Evolutionary conservation across 371 early-diverging fungal species (phyloP).

Genomic region (Lichtheimia ramosa): DNA sequence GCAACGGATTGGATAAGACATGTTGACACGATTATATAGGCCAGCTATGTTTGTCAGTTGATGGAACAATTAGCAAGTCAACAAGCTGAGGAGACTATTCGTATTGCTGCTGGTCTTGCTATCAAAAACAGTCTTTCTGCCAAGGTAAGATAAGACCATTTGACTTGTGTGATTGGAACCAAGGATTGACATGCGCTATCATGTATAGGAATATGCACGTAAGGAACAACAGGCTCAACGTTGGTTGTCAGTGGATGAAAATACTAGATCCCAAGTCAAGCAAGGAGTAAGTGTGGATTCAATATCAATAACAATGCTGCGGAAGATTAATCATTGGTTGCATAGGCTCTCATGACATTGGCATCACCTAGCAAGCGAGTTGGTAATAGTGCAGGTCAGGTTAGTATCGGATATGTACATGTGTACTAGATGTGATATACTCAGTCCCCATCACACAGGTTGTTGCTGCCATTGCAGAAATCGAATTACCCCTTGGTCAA

Average conservation of each 20-base stretch:
- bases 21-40: no score
- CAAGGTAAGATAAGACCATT: constrained; percentile 54
- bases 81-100: constrained; percentile 58
- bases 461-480: constrained; percentile 87
- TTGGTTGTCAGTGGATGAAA: constrained; percentile 71
- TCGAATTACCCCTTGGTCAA: constrained; percentile 82
- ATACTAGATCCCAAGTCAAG: constrained; percentile 53
- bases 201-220: constrained; percentile 60
- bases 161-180: not conserved
- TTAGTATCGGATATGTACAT: constrained; percentile 9
- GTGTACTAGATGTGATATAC: no score
- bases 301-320: constrained; percentile 3
- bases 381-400: constrained; percentile 78
- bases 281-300: constrained; percentile 41
- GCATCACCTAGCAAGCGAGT: constrained; percentile 63
- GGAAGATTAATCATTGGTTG: not conserved
- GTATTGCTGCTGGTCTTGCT: constrained; percentile 84
- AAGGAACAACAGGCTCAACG: constrained; percentile 69
- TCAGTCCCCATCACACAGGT: constrained; percentile 36
- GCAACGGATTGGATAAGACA: not conserved
- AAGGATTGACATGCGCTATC: constrained; percentile 2
- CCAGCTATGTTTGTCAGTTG: constrained; percentile 74
- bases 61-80: constrained; percentile 84
- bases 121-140: constrained; percentile 90
- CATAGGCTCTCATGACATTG: constrained; percentile 71